These are phyloP conservation scores for Tetrapisispora nanseiensis DNA, from an alignment of 805 yeast species.

Conservation along the genomic window DNA sequence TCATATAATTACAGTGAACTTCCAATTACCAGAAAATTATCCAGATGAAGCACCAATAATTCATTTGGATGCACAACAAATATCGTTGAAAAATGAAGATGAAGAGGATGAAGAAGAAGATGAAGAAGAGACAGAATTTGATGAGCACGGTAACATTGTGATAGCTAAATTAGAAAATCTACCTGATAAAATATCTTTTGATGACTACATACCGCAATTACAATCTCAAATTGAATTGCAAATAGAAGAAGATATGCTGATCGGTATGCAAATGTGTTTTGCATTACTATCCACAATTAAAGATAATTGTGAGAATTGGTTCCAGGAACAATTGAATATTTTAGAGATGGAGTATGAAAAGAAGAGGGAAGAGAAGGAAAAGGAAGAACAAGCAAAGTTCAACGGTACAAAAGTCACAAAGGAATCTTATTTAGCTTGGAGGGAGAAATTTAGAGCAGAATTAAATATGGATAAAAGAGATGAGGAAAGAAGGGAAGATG, in stretches of 20 bases:
- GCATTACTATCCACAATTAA: conserved; percentile 67
- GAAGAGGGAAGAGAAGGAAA: conserved; percentile 54
- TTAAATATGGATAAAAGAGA: conserved; percentile 57
- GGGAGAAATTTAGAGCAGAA: conserved; percentile 59
- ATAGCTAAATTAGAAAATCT: conserved; percentile 39
- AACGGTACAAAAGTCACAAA: conserved; percentile 81
- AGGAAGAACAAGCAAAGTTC: conserved; percentile 81
- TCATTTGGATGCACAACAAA: conserved; percentile 31
- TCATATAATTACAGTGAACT: conserved; percentile 49
- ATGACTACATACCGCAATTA: conserved; percentile 32
- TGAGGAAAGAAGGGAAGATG: conserved; percentile 39
- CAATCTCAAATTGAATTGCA: conserved; percentile 31
- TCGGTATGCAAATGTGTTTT: conserved; percentile 90
- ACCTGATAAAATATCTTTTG: conserved; percentile 50
- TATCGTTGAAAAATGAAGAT: conserved; percentile 21
- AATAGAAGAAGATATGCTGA: conserved; percentile 47
- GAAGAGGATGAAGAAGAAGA: conserved; percentile 32
- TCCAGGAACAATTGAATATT: conserved; percentile 44
- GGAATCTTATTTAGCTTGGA: conserved; percentile 69
- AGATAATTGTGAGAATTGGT: conserved; percentile 66
- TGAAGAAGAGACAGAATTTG: conserved; percentile 32
- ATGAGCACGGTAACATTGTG: conserved; percentile 40
- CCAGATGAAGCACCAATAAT: conserved; percentile 73
- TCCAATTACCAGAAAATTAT: conserved; percentile 65
- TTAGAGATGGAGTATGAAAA: conserved; percentile 52